A percentile compares a stretch with the other conserved stretches of the same genome.
Evolutionary conservation across 768 basidiomycete genomes (phyloP).

Genomic region (Dacryopinax primogenitus): DNA sequence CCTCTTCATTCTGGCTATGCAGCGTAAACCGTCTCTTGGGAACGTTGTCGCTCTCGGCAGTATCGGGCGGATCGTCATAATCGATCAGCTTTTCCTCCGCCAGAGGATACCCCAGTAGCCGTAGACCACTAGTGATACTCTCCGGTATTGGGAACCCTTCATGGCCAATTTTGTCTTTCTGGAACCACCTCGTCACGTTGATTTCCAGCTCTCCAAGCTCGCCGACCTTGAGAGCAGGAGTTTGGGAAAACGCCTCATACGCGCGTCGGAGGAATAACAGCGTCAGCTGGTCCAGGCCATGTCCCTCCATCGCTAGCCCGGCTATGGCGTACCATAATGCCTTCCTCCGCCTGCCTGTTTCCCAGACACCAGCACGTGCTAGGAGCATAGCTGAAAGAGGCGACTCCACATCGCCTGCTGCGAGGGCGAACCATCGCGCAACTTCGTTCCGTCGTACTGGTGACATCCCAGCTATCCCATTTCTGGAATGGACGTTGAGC

Average conservation of each 20-base stretch:
- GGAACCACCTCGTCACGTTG: background rate
- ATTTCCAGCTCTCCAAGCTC: background rate
- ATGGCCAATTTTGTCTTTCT: background rate
- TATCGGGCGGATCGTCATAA: too few relatives aligned
- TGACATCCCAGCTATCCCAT: background rate
- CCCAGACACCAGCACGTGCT: background rate
- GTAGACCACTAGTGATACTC: background rate
- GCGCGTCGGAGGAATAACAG: background rate
- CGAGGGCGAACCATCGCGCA: conserved; percentile 4
- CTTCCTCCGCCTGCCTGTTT: background rate
- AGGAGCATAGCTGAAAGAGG: background rate
- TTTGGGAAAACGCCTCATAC: background rate
- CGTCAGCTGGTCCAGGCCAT: background rate
- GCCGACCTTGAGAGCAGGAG: background rate
- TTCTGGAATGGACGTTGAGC: background rate
- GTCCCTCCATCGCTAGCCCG: background rate
- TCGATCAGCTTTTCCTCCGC: background rate
- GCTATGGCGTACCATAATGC: background rate
- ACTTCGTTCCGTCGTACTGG: background rate
- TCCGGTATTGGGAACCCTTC: background rate
- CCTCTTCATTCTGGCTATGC: background rate
- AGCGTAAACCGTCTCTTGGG: background rate
- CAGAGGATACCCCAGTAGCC: background rate
- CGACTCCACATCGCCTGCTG: background rate
- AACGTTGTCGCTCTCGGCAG: too few relatives aligned